Percentiles rank a stretch among this genome's conserved stretches.
Evolutionary conservation across 2,329 filamentous ascomycete genomes (phyloP).

Genomic region (Lasiodiplodia sp.): DNA sequence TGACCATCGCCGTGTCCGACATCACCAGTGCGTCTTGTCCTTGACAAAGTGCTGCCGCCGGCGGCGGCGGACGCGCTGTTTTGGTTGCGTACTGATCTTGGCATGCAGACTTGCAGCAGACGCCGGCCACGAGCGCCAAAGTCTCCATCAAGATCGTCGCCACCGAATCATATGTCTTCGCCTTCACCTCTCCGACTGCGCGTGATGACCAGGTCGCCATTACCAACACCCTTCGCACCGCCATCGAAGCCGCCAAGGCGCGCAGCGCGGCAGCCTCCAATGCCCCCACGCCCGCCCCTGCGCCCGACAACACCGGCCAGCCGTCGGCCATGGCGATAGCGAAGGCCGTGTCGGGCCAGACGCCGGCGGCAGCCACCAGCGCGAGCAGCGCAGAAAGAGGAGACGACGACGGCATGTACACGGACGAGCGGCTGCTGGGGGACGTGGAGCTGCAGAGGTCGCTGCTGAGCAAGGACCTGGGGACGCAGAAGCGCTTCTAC

Average conservation of each 20-base stretch:
- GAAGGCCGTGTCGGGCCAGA: slow-evolving; percentile 65
- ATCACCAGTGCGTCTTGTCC: slow-evolving; percentile 73
- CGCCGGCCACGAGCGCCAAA: slow-evolving; percentile 84
- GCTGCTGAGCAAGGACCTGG: slow-evolving; percentile 79
- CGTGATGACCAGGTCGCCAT: slow-evolving; percentile 84
- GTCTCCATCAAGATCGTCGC: slow-evolving; percentile 93
- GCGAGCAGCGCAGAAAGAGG: slow-evolving; percentile 50
- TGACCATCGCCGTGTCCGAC: slow-evolving; percentile 75
- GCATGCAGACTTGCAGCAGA: slow-evolving; percentile 84
- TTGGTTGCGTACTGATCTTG: neutral
- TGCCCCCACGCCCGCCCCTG: slow-evolving; percentile 39
- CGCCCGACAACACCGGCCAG: slow-evolving; percentile 51
- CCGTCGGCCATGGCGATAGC: slow-evolving; percentile 81
- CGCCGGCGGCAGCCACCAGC: slow-evolving; percentile 52
- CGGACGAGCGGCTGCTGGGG: slow-evolving; percentile 77
- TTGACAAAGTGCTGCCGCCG: neutral
- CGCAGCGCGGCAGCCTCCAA: slow-evolving; percentile 45
- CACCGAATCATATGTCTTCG: slow-evolving; percentile 79
- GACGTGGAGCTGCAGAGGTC: slow-evolving; percentile 88
- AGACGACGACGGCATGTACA: slow-evolving; percentile 71
- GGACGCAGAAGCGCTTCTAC: slow-evolving; percentile 83
- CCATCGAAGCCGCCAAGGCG: slow-evolving; percentile 75
- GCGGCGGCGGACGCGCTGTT: neutral
- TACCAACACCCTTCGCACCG: slow-evolving; percentile 79
- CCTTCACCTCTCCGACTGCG: slow-evolving; percentile 83